These are phyloP conservation scores for Ilyonectria destructans DNA, from an alignment of 2,329 filamentous ascomycete genomes.

Conservation along the genomic window DNA sequence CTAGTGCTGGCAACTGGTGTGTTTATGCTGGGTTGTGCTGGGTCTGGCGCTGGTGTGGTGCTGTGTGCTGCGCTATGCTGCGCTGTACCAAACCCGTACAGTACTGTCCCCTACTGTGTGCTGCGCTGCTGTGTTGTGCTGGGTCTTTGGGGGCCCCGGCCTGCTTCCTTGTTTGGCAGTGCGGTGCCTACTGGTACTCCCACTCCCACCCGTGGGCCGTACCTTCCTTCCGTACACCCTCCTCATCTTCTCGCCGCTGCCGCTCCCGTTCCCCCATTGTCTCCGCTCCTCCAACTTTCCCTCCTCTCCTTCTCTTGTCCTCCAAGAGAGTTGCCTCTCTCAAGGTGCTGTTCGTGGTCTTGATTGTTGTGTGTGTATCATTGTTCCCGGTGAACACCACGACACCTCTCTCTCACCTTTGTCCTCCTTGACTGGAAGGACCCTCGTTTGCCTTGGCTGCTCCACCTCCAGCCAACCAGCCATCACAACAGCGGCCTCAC, in stretches of 20 bases:
- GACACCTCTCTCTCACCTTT: slow-evolving; percentile 34
- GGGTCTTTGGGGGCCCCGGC: slow-evolving; percentile 39
- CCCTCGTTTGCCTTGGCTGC: slow-evolving; percentile 36
- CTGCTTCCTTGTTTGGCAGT: slow-evolving; percentile 50
- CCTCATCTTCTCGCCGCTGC: slow-evolving; percentile 48
- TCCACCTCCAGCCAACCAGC: slow-evolving; percentile 33
- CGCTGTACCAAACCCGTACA: slow-evolving; percentile 26
- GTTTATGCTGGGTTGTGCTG: slow-evolving; percentile 34
- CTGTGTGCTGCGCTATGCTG: slow-evolving; percentile 15
- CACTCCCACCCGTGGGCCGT: slow-evolving; percentile 45
- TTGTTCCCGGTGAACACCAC: slow-evolving; percentile 42
- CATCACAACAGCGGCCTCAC: slow-evolving; percentile 49
- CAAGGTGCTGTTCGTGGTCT: slow-evolving; percentile 43
- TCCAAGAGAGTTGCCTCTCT: slow-evolving; percentile 51
- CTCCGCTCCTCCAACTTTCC: slow-evolving; percentile 54
- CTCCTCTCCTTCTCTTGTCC: slow-evolving; percentile 48
- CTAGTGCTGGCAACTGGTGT: slow-evolving; percentile 27
- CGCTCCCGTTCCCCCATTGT: slow-evolving; percentile 52
- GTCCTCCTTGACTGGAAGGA: slow-evolving; percentile 41
- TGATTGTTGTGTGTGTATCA: slow-evolving; percentile 41
- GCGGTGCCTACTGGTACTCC: slow-evolving; percentile 34
- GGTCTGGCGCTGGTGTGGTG: slow-evolving; percentile 13
- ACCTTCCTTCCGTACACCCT: slow-evolving; percentile 48
- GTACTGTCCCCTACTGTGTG: slow-evolving; percentile 14
- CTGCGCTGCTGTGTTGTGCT: slow-evolving; percentile 32